Conservation (phyloP, 441 rosid genomes). For the Aleurites moluccanus region DNA sequence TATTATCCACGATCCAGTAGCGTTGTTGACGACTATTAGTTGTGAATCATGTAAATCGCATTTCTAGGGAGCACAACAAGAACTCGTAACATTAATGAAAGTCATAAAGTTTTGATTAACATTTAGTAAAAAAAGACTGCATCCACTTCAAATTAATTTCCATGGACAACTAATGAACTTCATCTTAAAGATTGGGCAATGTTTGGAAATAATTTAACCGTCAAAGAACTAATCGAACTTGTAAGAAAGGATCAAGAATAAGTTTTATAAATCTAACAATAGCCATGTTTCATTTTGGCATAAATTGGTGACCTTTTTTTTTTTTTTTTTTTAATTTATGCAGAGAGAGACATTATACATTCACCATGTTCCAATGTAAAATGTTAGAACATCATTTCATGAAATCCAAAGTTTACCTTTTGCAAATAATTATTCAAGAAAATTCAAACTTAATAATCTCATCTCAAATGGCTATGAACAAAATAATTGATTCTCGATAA, state of each 20-base stretch:
- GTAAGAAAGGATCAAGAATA: background rate
- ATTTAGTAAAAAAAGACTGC: background rate
- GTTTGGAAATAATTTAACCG: too few species aligned
- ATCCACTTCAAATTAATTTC: slow-evolving; percentile 1
- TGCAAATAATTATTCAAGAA: background rate
- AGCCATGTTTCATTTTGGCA: background rate
- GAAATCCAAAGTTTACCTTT: background rate
- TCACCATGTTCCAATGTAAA: background rate
- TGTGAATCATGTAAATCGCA: background rate
- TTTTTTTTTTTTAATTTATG: background rate
- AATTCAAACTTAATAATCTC: background rate
- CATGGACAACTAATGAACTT: background rate
- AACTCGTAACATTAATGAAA: background rate
- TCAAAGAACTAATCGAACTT: background rate
- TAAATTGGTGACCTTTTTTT: background rate
- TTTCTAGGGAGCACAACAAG: background rate
- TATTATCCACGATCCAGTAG: background rate
- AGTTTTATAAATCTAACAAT: background rate
- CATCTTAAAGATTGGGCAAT: too few species aligned
- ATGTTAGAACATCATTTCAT: background rate
- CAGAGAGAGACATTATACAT: background rate
- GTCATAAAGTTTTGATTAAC: background rate
- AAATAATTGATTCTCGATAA: background rate
- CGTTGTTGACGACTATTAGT: background rate
- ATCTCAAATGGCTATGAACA: background rate